Percentiles rank a stretch among this genome's conserved stretches.
These are phyloP conservation scores for Globisporangium yorkense DNA, from an alignment of 352 stramenopile genomes.

Conservation along the genomic window DNA sequence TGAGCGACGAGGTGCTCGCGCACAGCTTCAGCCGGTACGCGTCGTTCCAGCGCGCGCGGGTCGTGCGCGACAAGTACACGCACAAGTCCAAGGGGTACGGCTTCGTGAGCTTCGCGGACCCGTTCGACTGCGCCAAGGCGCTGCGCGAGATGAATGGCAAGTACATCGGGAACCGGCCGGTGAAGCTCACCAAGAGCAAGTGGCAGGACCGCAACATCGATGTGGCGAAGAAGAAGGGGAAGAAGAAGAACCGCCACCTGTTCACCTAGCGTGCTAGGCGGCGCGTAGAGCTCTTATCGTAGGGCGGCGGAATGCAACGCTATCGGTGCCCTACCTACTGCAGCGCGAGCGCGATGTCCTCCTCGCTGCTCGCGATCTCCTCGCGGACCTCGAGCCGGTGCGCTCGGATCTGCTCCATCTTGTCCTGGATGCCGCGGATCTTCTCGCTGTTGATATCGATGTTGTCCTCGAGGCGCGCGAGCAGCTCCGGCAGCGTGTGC, in stretches of 20 bases:
- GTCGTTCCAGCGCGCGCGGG: slow-evolving; percentile 74
- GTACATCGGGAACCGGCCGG: slow-evolving; percentile 92
- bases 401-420: slow-evolving; percentile 43
- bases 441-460: slow-evolving; percentile 64
- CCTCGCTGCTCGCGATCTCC: slow-evolving; percentile 48
- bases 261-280: slow-evolving; percentile 28
- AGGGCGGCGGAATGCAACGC: background rate
- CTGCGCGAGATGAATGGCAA: slow-evolving; percentile 96
- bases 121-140: slow-evolving; percentile 92
- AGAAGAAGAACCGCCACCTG: slow-evolving; percentile 75
- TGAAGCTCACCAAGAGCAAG: slow-evolving; percentile 94
- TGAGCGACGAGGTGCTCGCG: slow-evolving; percentile 83
- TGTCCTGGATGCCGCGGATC: slow-evolving; percentile 49
- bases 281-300: background rate
- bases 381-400: slow-evolving; percentile 48
- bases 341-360: slow-evolving; percentile 53
- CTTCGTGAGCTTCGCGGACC: slow-evolving; percentile 93
- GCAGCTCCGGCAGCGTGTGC: slow-evolving; percentile 38
- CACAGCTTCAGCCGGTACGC: slow-evolving; percentile 72
- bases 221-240: slow-evolving; percentile 84
- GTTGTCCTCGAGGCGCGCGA: slow-evolving; percentile 47
- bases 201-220: slow-evolving; percentile 94
- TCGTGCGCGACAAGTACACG: slow-evolving; percentile 80
- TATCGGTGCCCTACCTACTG: slow-evolving; percentile 5
- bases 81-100: slow-evolving; percentile 93